Percentiles rank a stretch among this genome's conserved stretches.
These are phyloP conservation scores for Tuber aestivum DNA, from an alignment of 495 filamentous ascomycete species.

Conservation along the genomic window DNA sequence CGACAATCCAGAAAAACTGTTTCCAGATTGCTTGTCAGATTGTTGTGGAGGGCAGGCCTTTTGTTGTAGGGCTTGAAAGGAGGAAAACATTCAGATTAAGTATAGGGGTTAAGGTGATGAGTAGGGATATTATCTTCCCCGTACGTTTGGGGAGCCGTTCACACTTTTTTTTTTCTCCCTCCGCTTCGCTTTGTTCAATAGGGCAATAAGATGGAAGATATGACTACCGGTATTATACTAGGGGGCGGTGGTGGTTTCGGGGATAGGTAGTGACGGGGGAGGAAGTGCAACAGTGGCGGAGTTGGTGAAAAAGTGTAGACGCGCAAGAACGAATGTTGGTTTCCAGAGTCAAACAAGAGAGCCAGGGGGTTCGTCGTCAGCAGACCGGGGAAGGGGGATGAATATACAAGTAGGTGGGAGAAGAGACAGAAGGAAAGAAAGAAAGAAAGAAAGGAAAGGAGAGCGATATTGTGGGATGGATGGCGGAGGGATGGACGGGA, in stretches of 20 bases:
- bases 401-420: background rate
- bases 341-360: background rate
- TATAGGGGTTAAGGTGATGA: background rate
- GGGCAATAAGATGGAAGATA: background rate
- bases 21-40: background rate
- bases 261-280: background rate
- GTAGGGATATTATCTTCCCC: background rate
- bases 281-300: too few relatives aligned
- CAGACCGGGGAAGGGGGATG: background rate
- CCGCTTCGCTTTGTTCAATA: background rate
- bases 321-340: constrained; percentile 2
- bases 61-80: background rate
- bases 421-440: background rate
- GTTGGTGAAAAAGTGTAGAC: background rate
- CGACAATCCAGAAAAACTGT: background rate
- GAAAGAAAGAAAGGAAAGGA: background rate
- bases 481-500: background rate
- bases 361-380: background rate
- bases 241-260: background rate
- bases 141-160: background rate
- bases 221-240: background rate
- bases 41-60: background rate
- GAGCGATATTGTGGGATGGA: background rate
- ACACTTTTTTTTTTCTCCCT: background rate
- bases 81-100: background rate